These are phyloP conservation scores for Hydnomerulius pinastri DNA, from an alignment of 768 basidiomycete species.

Conservation along the genomic window DNA sequence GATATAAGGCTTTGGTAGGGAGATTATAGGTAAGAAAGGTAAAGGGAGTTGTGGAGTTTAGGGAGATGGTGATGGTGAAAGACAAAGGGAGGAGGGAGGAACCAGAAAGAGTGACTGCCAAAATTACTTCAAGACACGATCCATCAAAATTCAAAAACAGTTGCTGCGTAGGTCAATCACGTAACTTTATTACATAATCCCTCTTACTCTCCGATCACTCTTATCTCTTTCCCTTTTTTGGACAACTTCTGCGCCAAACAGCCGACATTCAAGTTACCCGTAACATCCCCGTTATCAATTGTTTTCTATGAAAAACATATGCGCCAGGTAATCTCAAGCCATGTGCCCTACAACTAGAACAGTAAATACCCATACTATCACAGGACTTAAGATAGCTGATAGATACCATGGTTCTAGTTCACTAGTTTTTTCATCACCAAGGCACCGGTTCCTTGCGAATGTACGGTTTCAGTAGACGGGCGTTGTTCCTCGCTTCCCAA, in stretches of 20 bases:
- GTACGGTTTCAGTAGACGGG: neutral
- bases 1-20: slow-evolving; percentile 7
- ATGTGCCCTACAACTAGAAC: no score
- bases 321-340: neutral
- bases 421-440: no score
- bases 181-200: slow-evolving; percentile 30
- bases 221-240: slow-evolving; percentile 12
- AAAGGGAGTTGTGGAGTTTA: slow-evolving; percentile 11
- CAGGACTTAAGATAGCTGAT: no score
- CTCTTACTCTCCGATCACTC: slow-evolving; percentile 25
- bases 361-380: no score
- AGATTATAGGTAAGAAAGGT: slow-evolving; percentile 16
- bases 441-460: no score
- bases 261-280: no score
- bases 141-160: slow-evolving; percentile 36
- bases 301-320: neutral
- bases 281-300: neutral
- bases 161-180: slow-evolving; percentile 31
- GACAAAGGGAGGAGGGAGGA: slow-evolving; percentile 27
- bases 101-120: slow-evolving; percentile 28
- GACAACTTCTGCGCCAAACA: neutral
- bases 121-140: slow-evolving; percentile 24
- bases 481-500: slow-evolving; percentile 7
- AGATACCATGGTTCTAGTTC: no score
- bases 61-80: slow-evolving; percentile 30